A percentile compares a stretch with the other conserved stretches of the same genome.
Conservation (phyloP, 2,329 filamentous ascomycete genomes). For the Acrodontium crateriforme region DNA sequence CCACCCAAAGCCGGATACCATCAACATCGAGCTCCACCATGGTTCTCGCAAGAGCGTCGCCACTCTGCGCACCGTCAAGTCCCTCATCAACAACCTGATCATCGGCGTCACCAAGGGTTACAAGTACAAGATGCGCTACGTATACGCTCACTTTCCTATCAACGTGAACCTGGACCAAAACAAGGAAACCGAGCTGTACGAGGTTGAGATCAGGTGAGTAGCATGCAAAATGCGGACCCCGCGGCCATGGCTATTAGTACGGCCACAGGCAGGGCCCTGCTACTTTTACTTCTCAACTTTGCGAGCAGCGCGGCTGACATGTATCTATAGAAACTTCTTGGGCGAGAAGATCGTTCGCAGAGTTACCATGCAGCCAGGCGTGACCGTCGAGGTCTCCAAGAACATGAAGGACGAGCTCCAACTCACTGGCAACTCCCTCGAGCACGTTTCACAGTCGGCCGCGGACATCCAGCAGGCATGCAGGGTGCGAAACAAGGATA, state of each 20-base stretch:
- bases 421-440: constrained; percentile 84
- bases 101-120: constrained; percentile 96
- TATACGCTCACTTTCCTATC: constrained; percentile 99
- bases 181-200: constrained; percentile 69
- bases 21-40: constrained; percentile 98
- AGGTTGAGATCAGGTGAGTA: constrained; percentile 93
- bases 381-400: constrained; percentile 80
- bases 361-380: constrained; percentile 77
- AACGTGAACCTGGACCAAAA: constrained; percentile 99
- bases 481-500: constrained; percentile 99
- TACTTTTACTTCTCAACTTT: no score
- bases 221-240: no score
- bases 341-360: constrained; percentile 98
- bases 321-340: constrained; percentile 93
- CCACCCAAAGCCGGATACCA: constrained; percentile 67
- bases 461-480: constrained; percentile 99
- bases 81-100: constrained; percentile 97
- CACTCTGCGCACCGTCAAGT: constrained; percentile 93
- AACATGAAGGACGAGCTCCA: constrained; percentile 96
- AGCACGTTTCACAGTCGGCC: constrained; percentile 93
- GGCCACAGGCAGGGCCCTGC: no score
- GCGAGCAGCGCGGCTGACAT: no score
- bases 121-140: constrained; percentile 99
- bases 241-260: no score
- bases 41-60: constrained; percentile 95